phyloP scores from a whole-genome alignment of 306 rosid species.

The Acacia crassicarpa region DNA sequence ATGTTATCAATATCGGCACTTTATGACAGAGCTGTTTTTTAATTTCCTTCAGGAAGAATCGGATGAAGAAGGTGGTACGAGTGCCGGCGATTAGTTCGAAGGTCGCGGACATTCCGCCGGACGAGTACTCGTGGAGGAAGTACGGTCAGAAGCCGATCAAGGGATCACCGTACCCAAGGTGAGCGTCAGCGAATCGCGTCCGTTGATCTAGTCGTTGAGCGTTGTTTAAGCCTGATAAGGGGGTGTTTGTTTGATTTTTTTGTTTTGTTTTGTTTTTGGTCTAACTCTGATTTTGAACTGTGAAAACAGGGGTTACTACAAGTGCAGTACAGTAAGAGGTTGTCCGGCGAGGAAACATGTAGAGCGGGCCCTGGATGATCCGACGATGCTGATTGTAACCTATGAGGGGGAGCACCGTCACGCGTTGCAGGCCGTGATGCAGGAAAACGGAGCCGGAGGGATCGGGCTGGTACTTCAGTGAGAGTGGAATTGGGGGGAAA shows the following conservation, averaged over 20 bases:
- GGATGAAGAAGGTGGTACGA: conserved; percentile 67
- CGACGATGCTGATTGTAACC: conserved; percentile 81
- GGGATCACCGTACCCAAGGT: conserved; percentile 91
- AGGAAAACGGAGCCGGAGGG: conserved; percentile 46
- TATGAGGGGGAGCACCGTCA: conserved; percentile 93
- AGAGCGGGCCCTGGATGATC: conserved; percentile 79
- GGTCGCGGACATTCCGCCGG: conserved; percentile 88
- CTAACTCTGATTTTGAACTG: not conserved
- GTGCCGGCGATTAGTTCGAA: conserved; percentile 86
- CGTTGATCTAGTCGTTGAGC: conserved; percentile 15
- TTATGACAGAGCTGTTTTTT: not conserved
- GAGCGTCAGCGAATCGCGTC: conserved; percentile 32
- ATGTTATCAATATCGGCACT: conserved; percentile 12
- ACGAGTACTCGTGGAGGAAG: conserved; percentile 91
- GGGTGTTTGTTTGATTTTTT: not conserved
- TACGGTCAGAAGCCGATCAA: conserved; percentile 96
- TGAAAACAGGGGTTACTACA: conserved; percentile 69
- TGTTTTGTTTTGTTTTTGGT: too few relatives aligned
- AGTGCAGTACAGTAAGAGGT: conserved; percentile 74
- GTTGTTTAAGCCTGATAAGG: not conserved
- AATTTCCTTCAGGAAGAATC: conserved; percentile 59
- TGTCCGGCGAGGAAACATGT: conserved; percentile 97
- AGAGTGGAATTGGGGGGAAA: not conserved
- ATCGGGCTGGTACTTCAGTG: conserved; percentile 53
- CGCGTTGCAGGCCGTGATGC: conserved; percentile 38